phyloP scores from a whole-genome alignment of 768 basidiomycete genomes.

The Boletales sp. region DNA sequence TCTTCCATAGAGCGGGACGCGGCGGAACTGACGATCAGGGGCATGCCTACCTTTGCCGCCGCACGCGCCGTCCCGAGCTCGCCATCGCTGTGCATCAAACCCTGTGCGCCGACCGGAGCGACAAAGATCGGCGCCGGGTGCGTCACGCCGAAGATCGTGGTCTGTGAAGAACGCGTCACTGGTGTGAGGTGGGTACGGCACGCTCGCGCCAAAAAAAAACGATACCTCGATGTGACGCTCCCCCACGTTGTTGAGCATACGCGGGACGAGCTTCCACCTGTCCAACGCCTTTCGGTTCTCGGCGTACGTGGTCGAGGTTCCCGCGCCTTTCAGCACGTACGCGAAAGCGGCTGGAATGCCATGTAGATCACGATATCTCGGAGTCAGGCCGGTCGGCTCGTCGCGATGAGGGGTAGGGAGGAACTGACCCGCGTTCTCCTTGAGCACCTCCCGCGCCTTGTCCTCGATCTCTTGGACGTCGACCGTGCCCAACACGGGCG shows the following conservation, averaged over 20 bases:
- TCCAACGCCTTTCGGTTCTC: conserved; percentile 61
- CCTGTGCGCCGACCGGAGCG: conserved; percentile 57
- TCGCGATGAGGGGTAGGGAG: neutral
- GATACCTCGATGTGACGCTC: conserved; percentile 47
- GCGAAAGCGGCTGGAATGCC: conserved; percentile 49
- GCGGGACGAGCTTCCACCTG: conserved; percentile 52
- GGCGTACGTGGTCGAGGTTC: conserved; percentile 57
- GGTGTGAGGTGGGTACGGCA: too few species aligned
- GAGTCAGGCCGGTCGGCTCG: too few species aligned
- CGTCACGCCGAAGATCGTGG: conserved; percentile 53
- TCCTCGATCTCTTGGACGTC: conserved; percentile 60
- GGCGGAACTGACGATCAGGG: conserved; percentile 27
- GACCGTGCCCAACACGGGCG: conserved; percentile 50
- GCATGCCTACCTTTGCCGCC: conserved; percentile 44
- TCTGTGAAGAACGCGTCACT: conserved; percentile 35
- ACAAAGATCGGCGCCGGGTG: conserved; percentile 44
- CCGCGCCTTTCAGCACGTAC: conserved; percentile 71
- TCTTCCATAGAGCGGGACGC: conserved; percentile 48
- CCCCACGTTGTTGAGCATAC: conserved; percentile 51
- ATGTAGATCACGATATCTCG: too few species aligned
- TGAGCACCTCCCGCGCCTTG: conserved; percentile 58
- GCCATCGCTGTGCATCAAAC: conserved; percentile 40
- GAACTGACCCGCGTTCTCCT: conserved; percentile 48
- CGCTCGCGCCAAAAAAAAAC: too few species aligned
- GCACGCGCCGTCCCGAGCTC: conserved; percentile 45